Conservation (phyloP, 2,329 filamentous ascomycete genomes). For the Dactylellina haptotyla region DNA sequence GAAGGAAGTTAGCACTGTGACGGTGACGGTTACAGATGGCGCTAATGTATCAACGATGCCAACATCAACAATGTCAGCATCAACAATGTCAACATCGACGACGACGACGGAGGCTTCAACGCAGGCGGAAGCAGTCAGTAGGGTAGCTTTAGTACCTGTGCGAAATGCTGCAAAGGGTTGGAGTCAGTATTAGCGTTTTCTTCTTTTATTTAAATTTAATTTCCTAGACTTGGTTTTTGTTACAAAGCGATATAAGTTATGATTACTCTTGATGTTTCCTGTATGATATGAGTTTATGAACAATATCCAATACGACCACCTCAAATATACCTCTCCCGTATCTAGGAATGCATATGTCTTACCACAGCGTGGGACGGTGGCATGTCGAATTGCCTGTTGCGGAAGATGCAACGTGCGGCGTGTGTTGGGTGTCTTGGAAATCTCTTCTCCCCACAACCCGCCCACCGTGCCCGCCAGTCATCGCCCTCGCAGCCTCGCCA, state of each 20-base stretch:
- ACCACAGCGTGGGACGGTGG: too few relatives aligned
- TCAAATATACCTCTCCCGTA: too few relatives aligned
- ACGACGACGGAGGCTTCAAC: not conserved
- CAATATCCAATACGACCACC: too few relatives aligned
- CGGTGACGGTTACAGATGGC: not conserved
- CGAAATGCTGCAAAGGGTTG: not conserved
- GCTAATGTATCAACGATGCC: not conserved
- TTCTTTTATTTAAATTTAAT: too few relatives aligned
- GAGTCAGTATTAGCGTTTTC: not conserved
- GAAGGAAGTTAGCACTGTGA: constrained; percentile 4
- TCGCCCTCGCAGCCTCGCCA: not conserved
- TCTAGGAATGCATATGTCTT: too few relatives aligned
- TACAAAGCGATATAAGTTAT: too few relatives aligned
- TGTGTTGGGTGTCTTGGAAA: constrained; percentile 26
- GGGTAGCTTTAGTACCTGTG: too few relatives aligned
- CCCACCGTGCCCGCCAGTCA: not conserved
- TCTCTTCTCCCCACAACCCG: constrained; percentile 31
- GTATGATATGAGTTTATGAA: too few relatives aligned
- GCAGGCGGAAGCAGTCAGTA: not conserved
- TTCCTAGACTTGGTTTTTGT: too few relatives aligned
- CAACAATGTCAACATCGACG: constrained; percentile 1
- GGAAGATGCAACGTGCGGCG: not conserved
- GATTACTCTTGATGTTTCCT: too few relatives aligned
- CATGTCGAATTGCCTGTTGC: not conserved
- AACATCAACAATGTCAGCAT: not conserved